Base-by-base conservation (phyloP, 208 protist species). In the Borovskyia barvae region DNA sequence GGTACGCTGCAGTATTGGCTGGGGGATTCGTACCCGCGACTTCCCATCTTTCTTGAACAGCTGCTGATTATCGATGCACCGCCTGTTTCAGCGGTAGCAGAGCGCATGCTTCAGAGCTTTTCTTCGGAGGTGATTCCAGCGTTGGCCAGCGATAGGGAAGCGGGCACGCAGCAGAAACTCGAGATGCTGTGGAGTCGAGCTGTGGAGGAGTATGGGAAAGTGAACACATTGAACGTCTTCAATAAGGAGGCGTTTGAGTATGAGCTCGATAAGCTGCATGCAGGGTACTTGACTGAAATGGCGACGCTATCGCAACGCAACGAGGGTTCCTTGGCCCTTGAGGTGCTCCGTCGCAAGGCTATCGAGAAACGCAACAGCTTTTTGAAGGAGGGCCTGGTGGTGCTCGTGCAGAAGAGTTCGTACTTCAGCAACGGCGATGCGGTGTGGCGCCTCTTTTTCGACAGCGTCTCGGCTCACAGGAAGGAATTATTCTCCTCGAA, bases 1-100 rank as follows among this genome's bases (percentile, higher is more conserved):
- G 79, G 66, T 11, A 76, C 67, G 26, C 64, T 94, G 75, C 58
- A 76, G 54, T 86, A 91, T 54, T 94, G 88, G 85, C 35, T 92
- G 15, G 75, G 72, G 37, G 78, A 90, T 19, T 39, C 52, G 30
- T 29, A 80, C 60, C 82, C 85, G 1, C 78, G 84, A 0, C 75
- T 94, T 24, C 62, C 75, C 6, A 35, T 87, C 29, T 92, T 80
- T 51, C 54, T 94, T 24, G 46, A 70, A 25, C 45, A 75, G 40
- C 73, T 81, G 15, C 46, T 79, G 19, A 65, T 90, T 9, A 29
- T 35, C 5, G 54, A 86, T 12, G 69, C 65, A 1, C 68, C 77
- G 30, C 82, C 82, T 11, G 75, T 92, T 20, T 90, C 85, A 17
- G 45, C 85, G 9, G 59, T 62, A 26, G 80, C 85, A 0, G 77